Base-by-base conservation (phyloP, 1,139 yeast genomes). In the Maudiozyma humilis region DNA sequence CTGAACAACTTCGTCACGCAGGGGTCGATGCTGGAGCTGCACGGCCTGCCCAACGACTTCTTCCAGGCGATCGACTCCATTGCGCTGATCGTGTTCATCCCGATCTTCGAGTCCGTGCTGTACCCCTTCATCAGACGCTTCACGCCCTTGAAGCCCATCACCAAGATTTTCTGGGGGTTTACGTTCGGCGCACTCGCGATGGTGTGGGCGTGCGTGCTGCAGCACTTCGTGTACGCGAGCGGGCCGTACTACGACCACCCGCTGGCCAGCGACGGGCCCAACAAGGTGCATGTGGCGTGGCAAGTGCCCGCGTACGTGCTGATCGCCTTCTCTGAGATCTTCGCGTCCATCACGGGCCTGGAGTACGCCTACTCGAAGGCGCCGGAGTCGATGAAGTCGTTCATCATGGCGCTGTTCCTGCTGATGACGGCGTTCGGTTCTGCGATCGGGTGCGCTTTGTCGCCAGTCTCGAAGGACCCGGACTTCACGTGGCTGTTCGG, bases 141-240 rank as follows among this genome's bases (percentile, higher is more conserved):
- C 46, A 77, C 83, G 36, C 75, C 78, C n/a, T 76, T 80, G 60
- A 77, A 70, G 52, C 79, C 95, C 34, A 78, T 85, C 54, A 73
- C 87, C 48, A 78, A 85, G 63, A 87, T 88, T 54, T 71, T 75
- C 59, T 69, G 71, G 51, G 96, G 96, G 12, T 87, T 87, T 69
- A 64, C 81, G 64, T 70, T 84, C 47, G 88, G 82, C 43, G 64
- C 88, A 5, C 57, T 73, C 36, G 75, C 95, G 33, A 82, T 84
- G 80, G 75, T 79, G 30, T 79, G 82, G 59, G 93, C 95, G 44
- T 91, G 94, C n/a, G 79, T 84, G 37, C 72, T 85, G 51, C 96
- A 88, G 67, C 77, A 79, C 59, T 70, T 69, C 59, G 79, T 88
- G 50, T 87, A 87, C 68, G 61, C 66, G 40, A 70, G 84, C 8